Percentiles rank a stretch among this genome's conserved stretches.
phyloP scores from a whole-genome alignment of 2,329 filamentous ascomycete genomes.

The Fusarium mexicanum region DNA sequence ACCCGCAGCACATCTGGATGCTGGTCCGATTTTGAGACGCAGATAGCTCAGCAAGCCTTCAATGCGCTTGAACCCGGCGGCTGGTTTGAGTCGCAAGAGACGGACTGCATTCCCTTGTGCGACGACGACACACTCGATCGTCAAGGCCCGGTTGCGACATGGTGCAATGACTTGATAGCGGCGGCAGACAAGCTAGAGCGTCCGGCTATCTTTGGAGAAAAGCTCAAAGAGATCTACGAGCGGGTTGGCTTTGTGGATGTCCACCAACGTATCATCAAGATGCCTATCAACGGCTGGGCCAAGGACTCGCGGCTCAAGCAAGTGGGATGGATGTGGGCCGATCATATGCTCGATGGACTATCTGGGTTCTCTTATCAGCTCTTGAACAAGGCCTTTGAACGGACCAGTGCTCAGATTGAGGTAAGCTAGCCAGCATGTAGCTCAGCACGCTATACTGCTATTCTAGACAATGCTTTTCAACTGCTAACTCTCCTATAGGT shows the following conservation, averaged over 20 bases:
- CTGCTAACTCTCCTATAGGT: conserved; percentile 47
- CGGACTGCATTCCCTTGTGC: conserved; percentile 47
- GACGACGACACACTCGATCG: conserved; percentile 56
- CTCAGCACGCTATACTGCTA: not conserved
- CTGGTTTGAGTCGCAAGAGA: conserved; percentile 64
- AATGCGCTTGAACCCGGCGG: conserved; percentile 59
- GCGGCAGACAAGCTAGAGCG: conserved; percentile 52
- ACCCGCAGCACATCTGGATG: conserved; percentile 58
- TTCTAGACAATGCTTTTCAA: not conserved
- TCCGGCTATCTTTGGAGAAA: conserved; percentile 47
- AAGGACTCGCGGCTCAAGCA: conserved; percentile 53
- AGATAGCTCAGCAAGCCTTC: conserved; percentile 61
- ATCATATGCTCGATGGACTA: conserved; percentile 49
- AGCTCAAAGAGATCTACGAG: conserved; percentile 50
- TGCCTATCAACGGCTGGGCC: conserved; percentile 64
- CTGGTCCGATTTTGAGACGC: conserved; percentile 56
- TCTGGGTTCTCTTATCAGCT: conserved; percentile 51
- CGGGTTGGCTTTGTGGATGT: conserved; percentile 65
- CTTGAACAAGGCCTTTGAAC: conserved; percentile 51
- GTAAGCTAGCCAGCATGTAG: conserved; percentile 41
- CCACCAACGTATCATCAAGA: conserved; percentile 58
- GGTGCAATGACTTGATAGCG: conserved; percentile 51
- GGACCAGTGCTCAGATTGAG: conserved; percentile 58
- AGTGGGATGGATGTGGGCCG: conserved; percentile 55
- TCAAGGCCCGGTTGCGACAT: conserved; percentile 50